These are phyloP conservation scores for Calocybe gangraenosa DNA, from an alignment of 768 basidiomycete species.

Conservation along the genomic window DNA sequence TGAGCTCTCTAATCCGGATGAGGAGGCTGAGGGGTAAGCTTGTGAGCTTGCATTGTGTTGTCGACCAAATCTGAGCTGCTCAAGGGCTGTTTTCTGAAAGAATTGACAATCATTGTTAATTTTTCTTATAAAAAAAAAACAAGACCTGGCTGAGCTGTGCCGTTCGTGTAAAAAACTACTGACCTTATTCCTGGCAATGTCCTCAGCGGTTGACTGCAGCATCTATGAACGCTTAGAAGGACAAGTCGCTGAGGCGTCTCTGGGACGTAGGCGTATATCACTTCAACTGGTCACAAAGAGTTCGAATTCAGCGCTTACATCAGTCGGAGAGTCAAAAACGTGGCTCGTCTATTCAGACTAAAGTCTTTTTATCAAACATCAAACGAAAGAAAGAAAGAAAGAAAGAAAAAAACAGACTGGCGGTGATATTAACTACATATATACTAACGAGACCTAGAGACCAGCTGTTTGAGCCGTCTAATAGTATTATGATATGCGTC, in stretches of 20 bases:
- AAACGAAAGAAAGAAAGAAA: too few relatives aligned
- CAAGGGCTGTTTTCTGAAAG: slow-evolving; percentile 39
- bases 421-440: too few relatives aligned
- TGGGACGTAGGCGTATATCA: not conserved
- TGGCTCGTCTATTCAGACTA: too few relatives aligned
- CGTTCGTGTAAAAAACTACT: slow-evolving; percentile 25
- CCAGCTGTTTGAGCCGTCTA: too few relatives aligned
- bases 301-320: slow-evolving; percentile 9
- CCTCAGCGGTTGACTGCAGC: slow-evolving; percentile 48
- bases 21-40: slow-evolving; percentile 22
- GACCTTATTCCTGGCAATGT: slow-evolving; percentile 47
- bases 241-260: too few relatives aligned
- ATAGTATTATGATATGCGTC: too few relatives aligned
- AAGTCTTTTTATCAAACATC: too few relatives aligned
- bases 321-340: slow-evolving; percentile 58
- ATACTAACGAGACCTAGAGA: too few relatives aligned
- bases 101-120: slow-evolving; percentile 6
- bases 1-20: slow-evolving; percentile 19
- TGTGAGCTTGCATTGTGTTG: slow-evolving; percentile 27
- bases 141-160: too few relatives aligned
- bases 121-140: too few relatives aligned
- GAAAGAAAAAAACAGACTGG: too few relatives aligned
- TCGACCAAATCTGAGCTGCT: slow-evolving; percentile 44
- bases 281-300: slow-evolving; percentile 15
- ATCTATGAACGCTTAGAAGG: too few relatives aligned